Percentiles rank a stretch among this genome's conserved stretches.
phyloP scores from a whole-genome alignment of 345 rosid genomes.

The Rhodamnia argentea region DNA sequence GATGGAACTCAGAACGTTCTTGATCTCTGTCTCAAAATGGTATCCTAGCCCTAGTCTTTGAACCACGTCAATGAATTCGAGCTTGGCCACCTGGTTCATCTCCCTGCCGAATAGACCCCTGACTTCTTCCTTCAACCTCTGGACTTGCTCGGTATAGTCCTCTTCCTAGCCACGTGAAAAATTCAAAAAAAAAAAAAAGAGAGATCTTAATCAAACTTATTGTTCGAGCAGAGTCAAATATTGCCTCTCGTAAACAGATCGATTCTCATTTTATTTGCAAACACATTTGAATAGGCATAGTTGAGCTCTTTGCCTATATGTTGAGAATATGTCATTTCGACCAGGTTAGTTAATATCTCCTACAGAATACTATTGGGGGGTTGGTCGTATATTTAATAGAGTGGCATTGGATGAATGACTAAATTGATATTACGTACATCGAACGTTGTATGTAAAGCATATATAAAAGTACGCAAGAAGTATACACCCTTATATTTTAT shows the following conservation, averaged over 20 bases:
- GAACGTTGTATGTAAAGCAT: neutral
- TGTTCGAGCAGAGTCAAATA: neutral
- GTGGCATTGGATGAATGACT: neutral
- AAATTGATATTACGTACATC: too few relatives aligned
- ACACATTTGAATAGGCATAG: neutral
- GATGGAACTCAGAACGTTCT: neutral
- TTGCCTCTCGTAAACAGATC: neutral
- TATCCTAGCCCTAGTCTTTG: constrained; percentile 13
- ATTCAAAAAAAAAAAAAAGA: neutral
- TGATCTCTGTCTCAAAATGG: constrained; percentile 4
- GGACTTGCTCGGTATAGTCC: neutral
- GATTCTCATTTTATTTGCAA: neutral
- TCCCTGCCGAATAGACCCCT: neutral
- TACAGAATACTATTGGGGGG: neutral
- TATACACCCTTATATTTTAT: neutral
- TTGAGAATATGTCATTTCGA: neutral
- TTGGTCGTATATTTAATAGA: neutral
- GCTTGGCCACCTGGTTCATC: neutral
- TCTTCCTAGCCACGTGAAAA: neutral
- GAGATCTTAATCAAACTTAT: neutral
- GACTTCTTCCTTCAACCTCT: neutral
- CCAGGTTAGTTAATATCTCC: neutral
- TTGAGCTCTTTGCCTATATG: neutral
- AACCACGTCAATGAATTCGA: constrained; percentile 6
- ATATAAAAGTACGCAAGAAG: neutral